Evolutionary conservation across 768 basidiomycete genomes (phyloP).

Genomic region (Tricholomella constricta): DNA sequence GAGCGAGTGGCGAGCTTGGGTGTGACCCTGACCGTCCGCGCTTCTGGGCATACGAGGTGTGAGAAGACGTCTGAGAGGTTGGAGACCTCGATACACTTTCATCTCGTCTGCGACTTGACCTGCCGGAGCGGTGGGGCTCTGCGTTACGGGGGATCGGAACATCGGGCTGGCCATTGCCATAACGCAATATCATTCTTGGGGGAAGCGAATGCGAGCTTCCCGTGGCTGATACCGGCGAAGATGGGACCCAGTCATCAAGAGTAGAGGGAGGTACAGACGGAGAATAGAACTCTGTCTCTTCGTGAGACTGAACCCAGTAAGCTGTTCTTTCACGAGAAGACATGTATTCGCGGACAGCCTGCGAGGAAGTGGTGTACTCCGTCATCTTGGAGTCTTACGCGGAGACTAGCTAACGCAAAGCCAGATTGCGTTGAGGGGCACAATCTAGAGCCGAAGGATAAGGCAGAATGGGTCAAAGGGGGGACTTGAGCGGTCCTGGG

Average conservation of each 20-base stretch:
- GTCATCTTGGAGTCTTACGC: slow-evolving; percentile 46
- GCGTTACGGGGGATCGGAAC: slow-evolving; percentile 55
- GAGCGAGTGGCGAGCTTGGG: slow-evolving; percentile 29
- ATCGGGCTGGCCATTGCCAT: slow-evolving; percentile 64
- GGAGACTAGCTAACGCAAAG: slow-evolving; percentile 12
- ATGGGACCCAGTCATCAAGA: slow-evolving; percentile 42
- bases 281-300: slow-evolving; percentile 50
- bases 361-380: slow-evolving; percentile 61
- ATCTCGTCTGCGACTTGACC: slow-evolving; percentile 24
- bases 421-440: slow-evolving; percentile 11
- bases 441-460: slow-evolving; percentile 7
- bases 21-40: slow-evolving; percentile 44
- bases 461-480: slow-evolving; percentile 29
- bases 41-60: slow-evolving; percentile 25
- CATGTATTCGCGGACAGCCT: slow-evolving; percentile 59
- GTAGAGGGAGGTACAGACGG: slow-evolving; percentile 60
- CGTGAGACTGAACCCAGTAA: slow-evolving; percentile 56
- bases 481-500: slow-evolving; percentile 24
- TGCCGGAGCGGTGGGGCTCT: slow-evolving; percentile 21
- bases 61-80: slow-evolving; percentile 18
- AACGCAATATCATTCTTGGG: slow-evolving; percentile 73
- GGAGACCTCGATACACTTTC: slow-evolving; percentile 29
- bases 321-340: slow-evolving; percentile 62
- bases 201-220: slow-evolving; percentile 57
- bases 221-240: slow-evolving; percentile 48